Base-by-base conservation (phyloP, 1,139 yeast species). In the Kurtzmaniella natalensis region DNA sequence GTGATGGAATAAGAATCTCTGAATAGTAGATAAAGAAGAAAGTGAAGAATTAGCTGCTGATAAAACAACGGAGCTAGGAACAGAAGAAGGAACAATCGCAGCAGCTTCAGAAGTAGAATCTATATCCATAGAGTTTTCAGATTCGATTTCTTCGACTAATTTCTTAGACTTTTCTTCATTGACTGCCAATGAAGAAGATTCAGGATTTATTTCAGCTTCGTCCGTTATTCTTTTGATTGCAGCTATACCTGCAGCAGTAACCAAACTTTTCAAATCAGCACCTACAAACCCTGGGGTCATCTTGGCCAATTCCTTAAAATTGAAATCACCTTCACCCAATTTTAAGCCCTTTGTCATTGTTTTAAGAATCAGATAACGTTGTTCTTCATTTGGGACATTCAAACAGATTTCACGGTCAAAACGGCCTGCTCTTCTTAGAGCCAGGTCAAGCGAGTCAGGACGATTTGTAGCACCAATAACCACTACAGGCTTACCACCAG, bases 251-350 rank as follows among this genome's bases (percentile, higher is more conserved):
- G 98, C 95, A 2, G 96, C 96, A 0, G 96, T 81, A 0, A 88
- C 94, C 40, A 92, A 70, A 17, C 97, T 94, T 48, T 88, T 88
- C 46, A 92, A 70, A 65, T 92, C 99, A 1, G 98, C 98, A 30
- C 98, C 99, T 3, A 92, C 99, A 58, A 81, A 92, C 10, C 99
- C 99, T 0, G 99, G 97, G 0, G 99, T 94, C 63, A 87, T 64
- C 51, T 89, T 89, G 1, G 98, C 96, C 32, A 92, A 64, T 42
- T 75, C 75, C 32, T 64, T 57, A 51, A 78, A 86, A 45, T 89
- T 87, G 45, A 89, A 77, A 11, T 11, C n/a, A n/a, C 10, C 21
- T 15, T 37, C 31, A 26, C 55, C 51, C 32, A 87, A 65, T 47
- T 82, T 80, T 44, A 92, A 66, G 28, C 64, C 65, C 19, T 70